These are phyloP conservation scores for Suhomyces kunorum DNA, from an alignment of 1,139 yeast species.

Conservation along the genomic window DNA sequence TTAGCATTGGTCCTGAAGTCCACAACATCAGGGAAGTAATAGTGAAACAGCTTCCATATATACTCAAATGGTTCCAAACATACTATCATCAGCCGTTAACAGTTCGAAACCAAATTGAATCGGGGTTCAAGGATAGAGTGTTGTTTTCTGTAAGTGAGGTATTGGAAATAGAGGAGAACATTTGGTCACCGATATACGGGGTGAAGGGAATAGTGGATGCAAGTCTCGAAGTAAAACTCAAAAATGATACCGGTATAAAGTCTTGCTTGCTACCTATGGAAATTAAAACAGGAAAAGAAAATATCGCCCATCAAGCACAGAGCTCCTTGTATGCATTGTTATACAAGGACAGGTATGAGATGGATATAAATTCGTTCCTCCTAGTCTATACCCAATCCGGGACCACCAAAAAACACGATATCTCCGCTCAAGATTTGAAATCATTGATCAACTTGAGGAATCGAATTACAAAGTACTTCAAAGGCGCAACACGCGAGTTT, in stretches of 20 bases:
- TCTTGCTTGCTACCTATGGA: constrained; percentile 74
- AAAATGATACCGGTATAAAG: constrained; percentile 30
- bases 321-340: constrained; percentile 81
- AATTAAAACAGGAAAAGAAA: constrained; percentile 77
- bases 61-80: constrained; percentile 62
- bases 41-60: constrained; percentile 52
- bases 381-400: constrained; percentile 72
- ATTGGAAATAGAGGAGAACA: constrained; percentile 83
- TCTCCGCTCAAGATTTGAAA: constrained; percentile 57
- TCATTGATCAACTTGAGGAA: constrained; percentile 71
- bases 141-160: constrained; percentile 60
- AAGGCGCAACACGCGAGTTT: constrained; percentile 48
- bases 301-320: constrained; percentile 80
- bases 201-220: constrained; percentile 91
- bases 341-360: constrained; percentile 74
- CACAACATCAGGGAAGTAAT: constrained; percentile 51
- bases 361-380: constrained; percentile 64
- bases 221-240: constrained; percentile 63
- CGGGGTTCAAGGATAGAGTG: constrained; percentile 37
- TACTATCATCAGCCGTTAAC: constrained; percentile 38
- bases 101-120: constrained; percentile 32
- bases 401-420: constrained; percentile 57
- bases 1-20: constrained; percentile 55
- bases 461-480: constrained; percentile 59
- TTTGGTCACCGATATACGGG: constrained; percentile 91